These are phyloP conservation scores for Penicillium macrosclerotiorum DNA, from an alignment of 495 filamentous ascomycete genomes.

Conservation along the genomic window DNA sequence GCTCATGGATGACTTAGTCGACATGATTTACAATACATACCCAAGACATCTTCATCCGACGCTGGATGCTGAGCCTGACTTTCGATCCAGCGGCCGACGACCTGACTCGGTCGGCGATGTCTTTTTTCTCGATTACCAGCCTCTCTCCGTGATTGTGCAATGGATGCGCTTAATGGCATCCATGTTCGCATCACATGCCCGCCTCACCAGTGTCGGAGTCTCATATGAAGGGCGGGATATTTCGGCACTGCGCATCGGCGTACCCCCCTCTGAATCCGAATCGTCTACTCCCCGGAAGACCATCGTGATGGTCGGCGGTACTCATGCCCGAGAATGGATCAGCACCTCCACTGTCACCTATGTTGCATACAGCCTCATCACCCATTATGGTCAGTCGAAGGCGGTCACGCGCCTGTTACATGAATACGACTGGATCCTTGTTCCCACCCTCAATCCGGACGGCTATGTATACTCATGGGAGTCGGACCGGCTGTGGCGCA, in stretches of 20 bases:
- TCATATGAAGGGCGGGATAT: conserved; percentile 88
- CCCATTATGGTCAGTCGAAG: conserved; percentile 65
- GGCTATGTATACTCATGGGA: conserved; percentile 95
- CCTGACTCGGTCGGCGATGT: conserved; percentile 51
- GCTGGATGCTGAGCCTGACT: conserved; percentile 29
- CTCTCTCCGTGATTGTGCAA: conserved; percentile 69
- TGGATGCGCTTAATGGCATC: conserved; percentile 91
- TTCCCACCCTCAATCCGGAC: conserved; percentile 89
- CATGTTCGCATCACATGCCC: conserved; percentile 79
- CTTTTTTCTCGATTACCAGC: conserved; percentile 88
- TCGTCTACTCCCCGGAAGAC: conserved; percentile 59
- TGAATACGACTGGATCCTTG: conserved; percentile 80
- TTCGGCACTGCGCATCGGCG: conserved; percentile 75
- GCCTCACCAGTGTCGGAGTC: conserved; percentile 70
- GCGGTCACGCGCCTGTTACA: conserved; percentile 73
- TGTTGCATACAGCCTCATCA: conserved; percentile 84
- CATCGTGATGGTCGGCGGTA: conserved; percentile 78
- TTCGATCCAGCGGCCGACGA: conserved; percentile 33
- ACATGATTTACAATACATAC: conserved; percentile 74
- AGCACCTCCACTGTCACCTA: conserved; percentile 90
- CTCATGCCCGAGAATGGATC: conserved; percentile 95
- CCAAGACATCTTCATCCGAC: conserved; percentile 40
- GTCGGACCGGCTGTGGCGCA: conserved; percentile 89
- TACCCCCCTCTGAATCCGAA: conserved; percentile 44
- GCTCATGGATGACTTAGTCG: conserved; percentile 78